Percentiles rank a stretch among this genome's conserved stretches.
Conservation (phyloP, 331 rosid species). For the Cydonia oblonga region DNA sequence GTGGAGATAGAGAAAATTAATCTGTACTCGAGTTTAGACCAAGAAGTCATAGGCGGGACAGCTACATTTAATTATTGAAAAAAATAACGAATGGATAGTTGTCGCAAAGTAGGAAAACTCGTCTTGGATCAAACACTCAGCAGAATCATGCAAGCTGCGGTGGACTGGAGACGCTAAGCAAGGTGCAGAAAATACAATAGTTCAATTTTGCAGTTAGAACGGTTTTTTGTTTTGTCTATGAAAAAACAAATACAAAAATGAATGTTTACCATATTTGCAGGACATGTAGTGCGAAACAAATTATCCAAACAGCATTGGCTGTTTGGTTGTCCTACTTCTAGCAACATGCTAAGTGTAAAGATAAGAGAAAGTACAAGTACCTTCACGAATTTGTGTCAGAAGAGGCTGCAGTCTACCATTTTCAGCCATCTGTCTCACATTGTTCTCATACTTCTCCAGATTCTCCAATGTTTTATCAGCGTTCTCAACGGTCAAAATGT, state of each 20-base stretch:
- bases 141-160: not conserved
- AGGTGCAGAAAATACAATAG: not conserved
- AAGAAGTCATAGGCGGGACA: not conserved
- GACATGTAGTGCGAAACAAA: not conserved
- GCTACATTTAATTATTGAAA: not conserved
- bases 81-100: not conserved
- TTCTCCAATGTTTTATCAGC: conserved; percentile 75
- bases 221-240: not conserved
- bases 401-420: conserved; percentile 81
- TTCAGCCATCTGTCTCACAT: conserved; percentile 94
- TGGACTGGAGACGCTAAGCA: not conserved
- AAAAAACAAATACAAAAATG: not conserved
- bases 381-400: conserved; percentile 80
- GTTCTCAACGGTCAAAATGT: conserved; percentile 57
- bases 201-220: not conserved
- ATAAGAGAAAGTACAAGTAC: conserved; percentile 24
- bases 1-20: not conserved
- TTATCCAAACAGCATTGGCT: not conserved
- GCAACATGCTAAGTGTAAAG: not conserved
- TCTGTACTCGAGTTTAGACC: not conserved
- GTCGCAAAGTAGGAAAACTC: not conserved
- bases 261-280: not conserved
- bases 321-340: not conserved
- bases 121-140: not conserved
- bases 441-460: conserved; percentile 70